These are phyloP conservation scores for Samsoniella hepiali DNA, from an alignment of 2,329 filamentous ascomycete genomes.

Conservation along the genomic window DNA sequence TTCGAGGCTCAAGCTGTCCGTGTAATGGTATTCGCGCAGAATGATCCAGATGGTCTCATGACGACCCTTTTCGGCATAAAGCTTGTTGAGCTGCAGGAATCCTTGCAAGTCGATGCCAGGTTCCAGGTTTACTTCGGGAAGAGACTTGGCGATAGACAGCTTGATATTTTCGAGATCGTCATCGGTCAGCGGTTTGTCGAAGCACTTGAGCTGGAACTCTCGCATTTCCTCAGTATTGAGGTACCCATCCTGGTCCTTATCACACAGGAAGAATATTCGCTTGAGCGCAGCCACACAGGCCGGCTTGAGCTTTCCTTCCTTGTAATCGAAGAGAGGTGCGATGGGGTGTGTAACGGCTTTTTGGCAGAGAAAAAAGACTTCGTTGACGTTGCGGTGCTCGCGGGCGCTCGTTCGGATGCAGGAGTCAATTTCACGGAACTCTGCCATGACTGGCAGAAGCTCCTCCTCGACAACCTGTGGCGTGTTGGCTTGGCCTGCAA, in stretches of 20 bases:
- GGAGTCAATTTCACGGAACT: conserved; percentile 98
- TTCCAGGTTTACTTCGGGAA: conserved; percentile 59
- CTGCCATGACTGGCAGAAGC: conserved; percentile 96
- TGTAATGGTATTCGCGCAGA: conserved; percentile 90
- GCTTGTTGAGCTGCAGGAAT: conserved; percentile 87
- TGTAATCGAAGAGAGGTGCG: conserved; percentile 93
- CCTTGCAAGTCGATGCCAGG: conserved; percentile 77
- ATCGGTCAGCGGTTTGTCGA: conserved; percentile 77
- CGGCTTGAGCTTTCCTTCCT: conserved; percentile 84
- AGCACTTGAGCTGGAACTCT: conserved; percentile 87
- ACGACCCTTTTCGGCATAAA: conserved; percentile 94
- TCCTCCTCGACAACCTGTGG: conserved; percentile 91
- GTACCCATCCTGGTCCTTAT: conserved; percentile 93
- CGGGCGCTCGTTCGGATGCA: conserved; percentile 93
- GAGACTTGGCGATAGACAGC: conserved; percentile 69
- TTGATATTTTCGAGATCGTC: conserved; percentile 92
- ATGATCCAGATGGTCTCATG: conserved; percentile 99
- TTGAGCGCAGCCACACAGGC: conserved; percentile 82
- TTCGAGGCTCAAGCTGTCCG: conserved; percentile 87
- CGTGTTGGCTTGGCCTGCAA: conserved; percentile 69
- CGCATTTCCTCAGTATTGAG: conserved; percentile 87
- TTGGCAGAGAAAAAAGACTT: conserved; percentile 96
- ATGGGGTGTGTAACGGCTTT: conserved; percentile 98
- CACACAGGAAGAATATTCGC: conserved; percentile 91
- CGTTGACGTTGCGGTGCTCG: conserved; percentile 90